Percentiles rank a stretch among this genome's conserved stretches.
phyloP scores from a whole-genome alignment of 441 rosid genomes.

The Pelargonium fulgidum region DNA sequence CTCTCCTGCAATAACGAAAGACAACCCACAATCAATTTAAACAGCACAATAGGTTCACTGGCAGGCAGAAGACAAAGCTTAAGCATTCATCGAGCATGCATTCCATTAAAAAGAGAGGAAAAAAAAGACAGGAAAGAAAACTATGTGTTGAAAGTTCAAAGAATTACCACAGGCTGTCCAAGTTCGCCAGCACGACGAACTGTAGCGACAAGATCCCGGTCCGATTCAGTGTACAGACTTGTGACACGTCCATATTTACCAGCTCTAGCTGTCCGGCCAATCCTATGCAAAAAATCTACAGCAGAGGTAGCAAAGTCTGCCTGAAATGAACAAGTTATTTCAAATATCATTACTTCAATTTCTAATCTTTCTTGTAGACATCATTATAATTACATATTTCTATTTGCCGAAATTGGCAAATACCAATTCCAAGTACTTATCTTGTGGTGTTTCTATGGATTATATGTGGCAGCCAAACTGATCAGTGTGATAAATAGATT shows the following conservation, averaged over 20 bases:
- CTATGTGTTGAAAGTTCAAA: constrained; percentile 6
- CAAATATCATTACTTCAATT: constrained; percentile 9
- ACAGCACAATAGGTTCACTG: background rate
- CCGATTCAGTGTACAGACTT: constrained; percentile 71
- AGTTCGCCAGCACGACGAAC: constrained; percentile 60
- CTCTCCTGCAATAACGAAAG: constrained; percentile 54
- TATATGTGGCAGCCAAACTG: no score
- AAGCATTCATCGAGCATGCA: background rate
- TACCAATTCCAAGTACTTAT: no score
- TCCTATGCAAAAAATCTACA: constrained; percentile 87
- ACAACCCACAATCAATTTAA: constrained; percentile 12
- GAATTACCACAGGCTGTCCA: constrained; percentile 76
- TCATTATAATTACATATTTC: no score
- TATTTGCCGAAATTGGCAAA: no score
- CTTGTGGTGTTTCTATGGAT: no score
- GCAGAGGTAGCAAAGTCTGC: constrained; percentile 91
- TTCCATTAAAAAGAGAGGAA: background rate
- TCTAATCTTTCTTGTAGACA: no score
- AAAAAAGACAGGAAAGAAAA: no score
- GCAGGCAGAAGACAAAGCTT: background rate
- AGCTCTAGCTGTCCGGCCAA: constrained; percentile 92
- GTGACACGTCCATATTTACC: constrained; percentile 85
- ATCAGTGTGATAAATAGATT: no score
- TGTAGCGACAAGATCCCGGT: constrained; percentile 64
- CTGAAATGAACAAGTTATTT: constrained; percentile 35